phyloP scores from a whole-genome alignment of 108 stramenopile genomes.

The Nitzschia palea region DNA sequence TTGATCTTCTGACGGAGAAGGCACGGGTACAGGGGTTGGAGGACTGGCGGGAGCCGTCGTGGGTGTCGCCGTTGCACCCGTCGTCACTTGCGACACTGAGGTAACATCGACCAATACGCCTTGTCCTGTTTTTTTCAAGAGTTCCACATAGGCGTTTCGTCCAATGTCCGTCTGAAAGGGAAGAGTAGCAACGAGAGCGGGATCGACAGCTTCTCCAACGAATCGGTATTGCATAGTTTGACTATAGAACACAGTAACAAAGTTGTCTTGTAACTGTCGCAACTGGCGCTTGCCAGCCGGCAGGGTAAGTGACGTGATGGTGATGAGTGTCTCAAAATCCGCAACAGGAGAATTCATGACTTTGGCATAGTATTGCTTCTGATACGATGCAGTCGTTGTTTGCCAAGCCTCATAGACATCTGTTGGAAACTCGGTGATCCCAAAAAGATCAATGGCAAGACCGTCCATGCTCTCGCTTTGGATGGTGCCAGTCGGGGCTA shows the following conservation, averaged over 20 bases:
- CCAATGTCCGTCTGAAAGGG: constrained; percentile 15
- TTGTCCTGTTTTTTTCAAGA: constrained; percentile 1
- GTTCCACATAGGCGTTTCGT: constrained; percentile 11
- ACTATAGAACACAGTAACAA: constrained; percentile 21
- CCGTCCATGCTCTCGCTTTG: not conserved
- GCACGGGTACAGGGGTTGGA: not conserved
- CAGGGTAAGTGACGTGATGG: not conserved
- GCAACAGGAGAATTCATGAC: constrained; percentile 6
- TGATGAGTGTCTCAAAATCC: not conserved
- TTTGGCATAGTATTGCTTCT: not conserved
- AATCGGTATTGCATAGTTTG: constrained; percentile 21
- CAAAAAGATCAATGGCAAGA: constrained; percentile 6
- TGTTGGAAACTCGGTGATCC: constrained; percentile 3
- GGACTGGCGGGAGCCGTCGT: constrained; percentile 26
- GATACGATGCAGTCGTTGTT: constrained; percentile 1
- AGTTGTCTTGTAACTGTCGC: not conserved
- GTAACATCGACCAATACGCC: constrained; percentile 6
- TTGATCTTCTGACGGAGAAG: not conserved
- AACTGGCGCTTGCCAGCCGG: not conserved
- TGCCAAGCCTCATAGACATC: not conserved
- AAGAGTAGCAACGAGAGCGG: not conserved
- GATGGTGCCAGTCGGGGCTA: not conserved
- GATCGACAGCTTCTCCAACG: not conserved
- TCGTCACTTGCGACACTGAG: not conserved
- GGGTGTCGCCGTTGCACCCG: constrained; percentile 11